These are phyloP conservation scores for Hymenoscyphus scutula DNA, from an alignment of 2,329 filamentous ascomycete species.

Conservation along the genomic window DNA sequence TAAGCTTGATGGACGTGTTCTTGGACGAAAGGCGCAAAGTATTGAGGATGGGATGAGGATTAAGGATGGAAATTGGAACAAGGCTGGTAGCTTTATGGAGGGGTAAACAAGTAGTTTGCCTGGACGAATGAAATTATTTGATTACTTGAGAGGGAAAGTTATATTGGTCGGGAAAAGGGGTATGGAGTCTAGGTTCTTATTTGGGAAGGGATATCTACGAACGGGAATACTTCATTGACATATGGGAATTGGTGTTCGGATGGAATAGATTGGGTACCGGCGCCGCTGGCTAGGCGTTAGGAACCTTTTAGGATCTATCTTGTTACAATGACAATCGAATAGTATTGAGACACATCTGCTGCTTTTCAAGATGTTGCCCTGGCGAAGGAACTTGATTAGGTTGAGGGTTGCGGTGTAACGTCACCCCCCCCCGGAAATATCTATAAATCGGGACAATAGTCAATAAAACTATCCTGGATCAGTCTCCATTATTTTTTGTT, in stretches of 20 bases:
- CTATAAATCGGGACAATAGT: too few species aligned
- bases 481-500: too few species aligned
- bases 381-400: too few species aligned
- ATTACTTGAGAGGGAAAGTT: background rate
- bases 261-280: background rate
- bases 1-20: constrained; percentile 20
- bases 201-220: background rate
- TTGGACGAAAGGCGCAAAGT: constrained; percentile 11
- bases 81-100: constrained; percentile 19
- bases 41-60: constrained; percentile 6
- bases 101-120: constrained; percentile 4
- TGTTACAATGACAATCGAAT: background rate
- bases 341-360: background rate
- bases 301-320: background rate
- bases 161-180: background rate
- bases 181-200: background rate
- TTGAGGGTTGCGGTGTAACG: too few species aligned
- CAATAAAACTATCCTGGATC: too few species aligned
- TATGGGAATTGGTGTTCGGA: background rate
- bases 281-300: background rate
- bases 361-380: too few species aligned
- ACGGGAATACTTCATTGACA: background rate
- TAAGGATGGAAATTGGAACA: constrained; percentile 17
- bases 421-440: too few species aligned
- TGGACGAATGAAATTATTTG: background rate